A percentile compares a stretch with the other conserved stretches of the same genome.
These are phyloP conservation scores for Pigoraptor vietnamica DNA, from an alignment of 78 protist species.

Conservation along the genomic window DNA sequence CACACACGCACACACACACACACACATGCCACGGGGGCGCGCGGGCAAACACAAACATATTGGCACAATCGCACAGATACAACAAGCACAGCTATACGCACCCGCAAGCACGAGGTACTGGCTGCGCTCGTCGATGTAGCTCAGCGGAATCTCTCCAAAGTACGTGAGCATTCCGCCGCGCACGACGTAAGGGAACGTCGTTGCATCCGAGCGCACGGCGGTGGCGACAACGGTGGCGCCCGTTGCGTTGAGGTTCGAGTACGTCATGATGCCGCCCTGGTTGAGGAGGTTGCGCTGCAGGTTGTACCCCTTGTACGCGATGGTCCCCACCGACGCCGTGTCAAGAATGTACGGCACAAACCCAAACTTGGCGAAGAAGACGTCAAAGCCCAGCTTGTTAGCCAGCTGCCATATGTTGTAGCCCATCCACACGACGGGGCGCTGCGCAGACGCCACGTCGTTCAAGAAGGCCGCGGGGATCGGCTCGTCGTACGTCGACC, in stretches of 20 bases:
- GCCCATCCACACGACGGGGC: background rate
- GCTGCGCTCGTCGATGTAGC: background rate
- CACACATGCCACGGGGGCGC: too few relatives aligned
- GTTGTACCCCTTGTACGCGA: background rate
- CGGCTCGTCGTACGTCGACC: background rate
- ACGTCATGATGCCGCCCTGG: background rate
- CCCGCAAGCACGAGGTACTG: background rate
- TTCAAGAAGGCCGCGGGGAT: background rate
- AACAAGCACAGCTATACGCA: too few relatives aligned
- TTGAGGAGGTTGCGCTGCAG: background rate
- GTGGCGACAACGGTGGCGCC: background rate
- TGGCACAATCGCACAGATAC: too few relatives aligned
- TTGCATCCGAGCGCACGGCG: background rate
- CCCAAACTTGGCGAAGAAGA: background rate
- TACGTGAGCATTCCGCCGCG: background rate
- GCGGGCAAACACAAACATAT: too few relatives aligned
- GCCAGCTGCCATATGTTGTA: background rate
- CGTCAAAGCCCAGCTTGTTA: background rate
- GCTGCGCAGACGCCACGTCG: background rate
- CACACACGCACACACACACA: too few relatives aligned
- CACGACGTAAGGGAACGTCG: background rate
- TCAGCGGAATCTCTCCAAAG: background rate
- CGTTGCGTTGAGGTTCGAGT: background rate
- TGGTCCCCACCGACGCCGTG: background rate
- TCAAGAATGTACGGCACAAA: background rate